phyloP scores from a whole-genome alignment of 2,329 filamentous ascomycete genomes.

The Helotiales sp. region DNA sequence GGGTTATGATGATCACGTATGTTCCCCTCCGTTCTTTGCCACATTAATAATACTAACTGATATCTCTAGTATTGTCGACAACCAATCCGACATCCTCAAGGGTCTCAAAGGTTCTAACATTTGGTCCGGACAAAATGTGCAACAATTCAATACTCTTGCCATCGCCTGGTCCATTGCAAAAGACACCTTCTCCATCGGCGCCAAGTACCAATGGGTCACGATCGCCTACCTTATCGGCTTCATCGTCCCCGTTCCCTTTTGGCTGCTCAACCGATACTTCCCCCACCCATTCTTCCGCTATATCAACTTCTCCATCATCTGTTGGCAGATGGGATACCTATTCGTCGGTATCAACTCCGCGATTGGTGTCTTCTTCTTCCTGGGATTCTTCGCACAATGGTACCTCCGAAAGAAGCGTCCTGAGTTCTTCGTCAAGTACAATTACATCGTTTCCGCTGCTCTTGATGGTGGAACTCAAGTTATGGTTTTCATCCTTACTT shows the following conservation, averaged over 20 bases:
- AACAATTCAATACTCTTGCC: slow-evolving; percentile 45
- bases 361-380: slow-evolving; percentile 67
- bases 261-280: slow-evolving; percentile 27
- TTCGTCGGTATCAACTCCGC: slow-evolving; percentile 70
- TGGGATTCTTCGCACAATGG: slow-evolving; percentile 69
- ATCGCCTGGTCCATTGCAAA: slow-evolving; percentile 41
- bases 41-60: background rate
- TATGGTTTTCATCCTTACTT: slow-evolving; percentile 69
- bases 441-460: slow-evolving; percentile 71
- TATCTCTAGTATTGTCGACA: slow-evolving; percentile 42
- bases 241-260: slow-evolving; percentile 42
- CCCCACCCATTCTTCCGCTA: slow-evolving; percentile 28
- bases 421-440: slow-evolving; percentile 76
- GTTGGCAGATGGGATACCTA: slow-evolving; percentile 61
- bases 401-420: slow-evolving; percentile 60
- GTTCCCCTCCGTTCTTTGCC: background rate
- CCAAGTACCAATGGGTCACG: slow-evolving; percentile 41
- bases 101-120: slow-evolving; percentile 45
- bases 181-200: slow-evolving; percentile 43
- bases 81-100: slow-evolving; percentile 42
- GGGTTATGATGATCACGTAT: slow-evolving; percentile 40
- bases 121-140: slow-evolving; percentile 48
- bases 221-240: slow-evolving; percentile 45
- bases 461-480: slow-evolving; percentile 69
- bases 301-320: slow-evolving; percentile 52